Conservation (phyloP, 768 basidiomycete genomes). For the Mycena rebaudengoi region DNA sequence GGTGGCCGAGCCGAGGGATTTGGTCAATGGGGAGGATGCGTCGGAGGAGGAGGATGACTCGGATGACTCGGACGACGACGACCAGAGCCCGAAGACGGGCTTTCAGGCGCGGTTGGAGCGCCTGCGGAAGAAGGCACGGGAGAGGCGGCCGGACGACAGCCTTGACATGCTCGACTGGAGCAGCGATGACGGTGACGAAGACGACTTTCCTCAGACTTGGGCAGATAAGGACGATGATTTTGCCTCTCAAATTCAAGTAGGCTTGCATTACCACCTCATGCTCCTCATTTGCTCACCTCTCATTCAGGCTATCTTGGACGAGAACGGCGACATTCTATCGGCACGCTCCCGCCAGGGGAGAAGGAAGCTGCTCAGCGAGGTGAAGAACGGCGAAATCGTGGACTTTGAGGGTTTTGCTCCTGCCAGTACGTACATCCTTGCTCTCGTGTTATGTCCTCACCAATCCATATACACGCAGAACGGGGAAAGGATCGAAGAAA, state of each 20-base stretch:
- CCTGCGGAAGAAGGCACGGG: conserved; percentile 41
- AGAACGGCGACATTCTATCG: conserved; percentile 58
- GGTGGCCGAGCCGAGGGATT: conserved; percentile 49
- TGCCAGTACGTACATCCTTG: conserved; percentile 54
- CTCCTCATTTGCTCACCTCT: not conserved
- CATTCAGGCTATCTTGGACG: conserved; percentile 66
- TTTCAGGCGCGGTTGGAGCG: conserved; percentile 56
- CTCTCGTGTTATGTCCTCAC: not conserved
- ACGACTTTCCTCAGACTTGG: conserved; percentile 35
- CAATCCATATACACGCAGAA: conserved; percentile 30
- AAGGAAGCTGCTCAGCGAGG: conserved; percentile 67
- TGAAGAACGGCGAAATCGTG: conserved; percentile 64
- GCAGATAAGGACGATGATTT: conserved; percentile 33
- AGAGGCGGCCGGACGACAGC: conserved; percentile 34
- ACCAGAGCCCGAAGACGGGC: conserved; percentile 49
- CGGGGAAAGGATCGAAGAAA: conserved; percentile 63
- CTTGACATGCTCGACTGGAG: conserved; percentile 34
- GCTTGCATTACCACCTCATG: conserved; percentile 24
- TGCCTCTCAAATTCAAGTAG: conserved; percentile 61
- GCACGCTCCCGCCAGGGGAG: conserved; percentile 55
- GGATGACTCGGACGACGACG: conserved; percentile 43
- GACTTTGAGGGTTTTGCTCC: conserved; percentile 42
- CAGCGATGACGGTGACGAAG: conserved; percentile 46
- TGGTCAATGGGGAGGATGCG: conserved; percentile 44
- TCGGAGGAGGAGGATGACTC: conserved; percentile 45